These are phyloP conservation scores for Colletotrichum sp. DNA, from an alignment of 2,329 filamentous ascomycete genomes.

Conservation along the genomic window DNA sequence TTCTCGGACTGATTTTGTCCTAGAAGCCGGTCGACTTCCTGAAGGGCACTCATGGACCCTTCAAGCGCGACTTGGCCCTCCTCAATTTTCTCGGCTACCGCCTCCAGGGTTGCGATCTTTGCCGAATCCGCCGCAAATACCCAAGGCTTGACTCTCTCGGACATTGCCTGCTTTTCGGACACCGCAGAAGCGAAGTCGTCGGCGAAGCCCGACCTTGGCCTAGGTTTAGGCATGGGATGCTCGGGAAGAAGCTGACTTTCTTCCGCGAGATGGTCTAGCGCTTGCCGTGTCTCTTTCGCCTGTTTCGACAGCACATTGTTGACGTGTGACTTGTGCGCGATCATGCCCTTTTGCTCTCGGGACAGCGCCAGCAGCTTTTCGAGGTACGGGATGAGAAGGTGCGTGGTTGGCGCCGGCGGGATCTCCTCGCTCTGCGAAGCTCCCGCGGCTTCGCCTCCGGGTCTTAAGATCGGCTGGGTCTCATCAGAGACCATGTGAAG, in stretches of 20 bases:
- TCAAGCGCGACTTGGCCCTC: constrained; percentile 62
- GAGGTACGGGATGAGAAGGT: constrained; percentile 63
- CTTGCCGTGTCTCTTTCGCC: constrained; percentile 53
- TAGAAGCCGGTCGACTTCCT: constrained; percentile 55
- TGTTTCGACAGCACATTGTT: constrained; percentile 55
- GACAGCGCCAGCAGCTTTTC: constrained; percentile 57
- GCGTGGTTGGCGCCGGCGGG: constrained; percentile 29
- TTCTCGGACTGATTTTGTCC: constrained; percentile 35
- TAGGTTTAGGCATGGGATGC: constrained; percentile 48
- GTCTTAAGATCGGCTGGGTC: constrained; percentile 29
- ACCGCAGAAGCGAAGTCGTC: constrained; percentile 42
- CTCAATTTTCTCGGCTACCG: constrained; percentile 64
- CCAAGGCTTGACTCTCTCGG: constrained; percentile 59
- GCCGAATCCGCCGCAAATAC: constrained; percentile 64
- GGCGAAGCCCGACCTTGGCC: constrained; percentile 45
- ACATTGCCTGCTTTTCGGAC: constrained; percentile 43
- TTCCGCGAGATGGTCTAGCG: constrained; percentile 59
- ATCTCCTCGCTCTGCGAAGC: constrained; percentile 13
- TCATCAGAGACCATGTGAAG: constrained; percentile 43
- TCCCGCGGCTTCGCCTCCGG: background rate
- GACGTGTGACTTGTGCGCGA: constrained; percentile 64
- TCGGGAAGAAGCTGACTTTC: constrained; percentile 66
- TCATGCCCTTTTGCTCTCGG: constrained; percentile 60
- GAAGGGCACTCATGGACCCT: constrained; percentile 52
- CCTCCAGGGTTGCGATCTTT: constrained; percentile 62